phyloP scores from a whole-genome alignment of 257 asterid species.

The Solanum raphanifolium region DNA sequence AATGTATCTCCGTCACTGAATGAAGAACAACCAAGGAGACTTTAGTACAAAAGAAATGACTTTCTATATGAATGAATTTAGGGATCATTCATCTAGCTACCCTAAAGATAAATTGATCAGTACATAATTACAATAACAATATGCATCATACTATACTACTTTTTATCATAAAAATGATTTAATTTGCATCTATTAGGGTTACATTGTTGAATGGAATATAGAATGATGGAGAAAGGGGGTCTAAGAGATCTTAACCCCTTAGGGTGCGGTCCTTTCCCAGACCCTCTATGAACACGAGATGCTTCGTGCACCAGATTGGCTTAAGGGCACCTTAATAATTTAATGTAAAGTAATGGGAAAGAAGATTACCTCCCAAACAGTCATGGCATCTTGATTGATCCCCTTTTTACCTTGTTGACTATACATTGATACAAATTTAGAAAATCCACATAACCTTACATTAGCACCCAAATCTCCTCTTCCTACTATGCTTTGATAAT shows the following conservation, averaged over 20 bases:
- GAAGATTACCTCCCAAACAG: slow-evolving; percentile 78
- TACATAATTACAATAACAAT: not conserved
- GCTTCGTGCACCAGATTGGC: not conserved
- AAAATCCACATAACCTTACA: slow-evolving; percentile 58
- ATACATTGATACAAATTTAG: slow-evolving; percentile 54
- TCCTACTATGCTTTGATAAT: slow-evolving; percentile 18
- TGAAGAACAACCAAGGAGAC: not conserved
- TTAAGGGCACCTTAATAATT: not conserved
- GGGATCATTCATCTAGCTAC: not conserved
- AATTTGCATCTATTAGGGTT: not conserved
- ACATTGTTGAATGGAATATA: not conserved
- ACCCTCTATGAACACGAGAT: not conserved
- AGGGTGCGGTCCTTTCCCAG: not conserved
- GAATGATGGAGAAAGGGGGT: not conserved
- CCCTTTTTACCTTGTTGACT: slow-evolving; percentile 72
- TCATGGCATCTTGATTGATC: slow-evolving; percentile 81
- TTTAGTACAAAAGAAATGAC: not conserved
- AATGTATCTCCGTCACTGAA: not conserved
- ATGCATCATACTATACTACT: not conserved
- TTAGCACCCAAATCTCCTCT: slow-evolving; percentile 64
- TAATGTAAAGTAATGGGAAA: not conserved
- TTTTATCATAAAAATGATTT: not conserved
- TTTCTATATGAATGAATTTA: not conserved
- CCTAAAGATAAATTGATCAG: not conserved
- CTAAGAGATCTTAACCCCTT: not conserved